A percentile compares a stretch with the other conserved stretches of the same genome.
These are phyloP conservation scores for Eucalyptus curtisii DNA, from an alignment of 345 rosid genomes.

Conservation along the genomic window DNA sequence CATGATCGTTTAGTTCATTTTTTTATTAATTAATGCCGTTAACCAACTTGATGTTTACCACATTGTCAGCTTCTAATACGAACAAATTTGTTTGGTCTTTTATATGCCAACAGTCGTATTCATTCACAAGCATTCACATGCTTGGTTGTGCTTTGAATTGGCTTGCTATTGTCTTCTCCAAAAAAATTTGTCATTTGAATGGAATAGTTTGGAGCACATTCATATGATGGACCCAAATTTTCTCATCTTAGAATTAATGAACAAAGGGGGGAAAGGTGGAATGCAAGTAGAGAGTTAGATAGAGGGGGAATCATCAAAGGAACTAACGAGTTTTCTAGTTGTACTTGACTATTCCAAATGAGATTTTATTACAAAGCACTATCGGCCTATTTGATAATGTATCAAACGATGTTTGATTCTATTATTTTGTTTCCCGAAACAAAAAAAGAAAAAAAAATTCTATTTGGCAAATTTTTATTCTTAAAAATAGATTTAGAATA, in stretches of 20 bases:
- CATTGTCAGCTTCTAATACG: neutral
- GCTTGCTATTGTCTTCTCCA: neutral
- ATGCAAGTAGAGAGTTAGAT: neutral
- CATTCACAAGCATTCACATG: neutral
- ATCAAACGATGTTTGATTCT: too few species aligned
- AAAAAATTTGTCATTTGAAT: neutral
- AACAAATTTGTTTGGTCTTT: too few species aligned
- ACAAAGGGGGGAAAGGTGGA: neutral
- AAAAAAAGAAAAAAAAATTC: too few species aligned
- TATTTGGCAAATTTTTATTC: too few species aligned
- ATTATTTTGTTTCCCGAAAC: too few species aligned
- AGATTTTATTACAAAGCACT: neutral
- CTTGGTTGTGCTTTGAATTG: neutral
- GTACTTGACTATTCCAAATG: neutral
- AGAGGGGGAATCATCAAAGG: neutral
- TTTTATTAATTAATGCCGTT: neutral
- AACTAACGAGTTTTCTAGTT: neutral
- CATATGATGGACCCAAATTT: neutral
- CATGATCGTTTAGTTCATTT: neutral
- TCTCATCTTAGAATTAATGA: neutral
- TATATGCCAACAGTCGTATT: neutral
- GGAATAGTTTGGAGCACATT: neutral
- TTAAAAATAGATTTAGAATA: too few species aligned
- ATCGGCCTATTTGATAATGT: neutral
- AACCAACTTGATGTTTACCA: neutral